These are phyloP conservation scores for Yamadazyma sp. DNA, from an alignment of 1,139 yeast genomes.

Conservation along the genomic window DNA sequence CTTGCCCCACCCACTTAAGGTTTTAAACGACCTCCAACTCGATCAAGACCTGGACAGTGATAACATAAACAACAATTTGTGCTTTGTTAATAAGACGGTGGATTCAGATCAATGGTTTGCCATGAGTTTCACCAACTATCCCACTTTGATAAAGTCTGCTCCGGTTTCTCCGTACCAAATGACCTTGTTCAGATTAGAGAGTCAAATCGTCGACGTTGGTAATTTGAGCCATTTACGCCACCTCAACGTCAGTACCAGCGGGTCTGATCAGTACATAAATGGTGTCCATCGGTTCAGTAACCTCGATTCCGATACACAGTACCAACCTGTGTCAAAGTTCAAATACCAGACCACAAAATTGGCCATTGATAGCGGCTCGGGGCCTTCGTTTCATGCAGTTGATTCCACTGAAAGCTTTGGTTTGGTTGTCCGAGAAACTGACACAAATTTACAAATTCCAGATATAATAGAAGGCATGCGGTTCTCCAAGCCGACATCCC, in stretches of 20 bases:
- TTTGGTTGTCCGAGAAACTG: slow-evolving; percentile 7
- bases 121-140: slow-evolving; percentile 72
- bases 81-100: slow-evolving; percentile 66
- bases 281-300: slow-evolving; percentile 53
- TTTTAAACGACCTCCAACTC: slow-evolving; percentile 35
- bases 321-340: slow-evolving; percentile 40
- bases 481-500: slow-evolving; percentile 19
- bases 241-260: slow-evolving; percentile 14
- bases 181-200: slow-evolving; percentile 27
- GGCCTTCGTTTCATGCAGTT: neutral
- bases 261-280: slow-evolving; percentile 37
- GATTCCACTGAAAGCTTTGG: slow-evolving; percentile 15
- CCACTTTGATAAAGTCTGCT: slow-evolving; percentile 78
- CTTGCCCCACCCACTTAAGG: slow-evolving; percentile 66
- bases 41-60: slow-evolving; percentile 18
- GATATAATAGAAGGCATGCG: slow-evolving; percentile 40
- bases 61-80: slow-evolving; percentile 33
- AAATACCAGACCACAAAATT: slow-evolving; percentile 15
- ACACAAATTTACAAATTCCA: slow-evolving; percentile 17
- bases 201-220: slow-evolving; percentile 8
- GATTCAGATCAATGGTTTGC: slow-evolving; percentile 80
- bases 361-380: slow-evolving; percentile 18
- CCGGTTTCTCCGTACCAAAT: slow-evolving; percentile 63
- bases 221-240: slow-evolving; percentile 22
- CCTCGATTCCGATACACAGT: slow-evolving; percentile 31